These are phyloP conservation scores for Cardamine chenopodiifolia DNA, from an alignment of 345 rosid genomes.

Conservation along the genomic window DNA sequence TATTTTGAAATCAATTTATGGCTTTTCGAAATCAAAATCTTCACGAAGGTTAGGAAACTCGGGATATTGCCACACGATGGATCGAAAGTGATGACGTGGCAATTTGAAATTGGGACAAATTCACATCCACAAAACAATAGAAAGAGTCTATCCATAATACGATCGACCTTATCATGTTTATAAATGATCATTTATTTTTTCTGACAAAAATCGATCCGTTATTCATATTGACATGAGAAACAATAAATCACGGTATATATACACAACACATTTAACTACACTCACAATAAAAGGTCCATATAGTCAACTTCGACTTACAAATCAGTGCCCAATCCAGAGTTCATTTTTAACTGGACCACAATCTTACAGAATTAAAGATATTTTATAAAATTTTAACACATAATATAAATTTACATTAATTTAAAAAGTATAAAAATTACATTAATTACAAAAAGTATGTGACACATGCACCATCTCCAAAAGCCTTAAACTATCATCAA, in stretches of 20 bases:
- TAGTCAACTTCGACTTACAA: background rate
- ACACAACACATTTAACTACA: background rate
- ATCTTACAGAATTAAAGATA: too few relatives aligned
- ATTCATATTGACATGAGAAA: background rate
- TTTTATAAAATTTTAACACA: too few relatives aligned
- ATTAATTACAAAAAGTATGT: too few relatives aligned
- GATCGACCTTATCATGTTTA: conserved; percentile 21
- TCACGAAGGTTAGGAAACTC: conserved; percentile 21
- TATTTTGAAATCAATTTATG: conserved; percentile 9
- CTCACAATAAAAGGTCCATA: background rate
- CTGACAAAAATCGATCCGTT: too few relatives aligned
- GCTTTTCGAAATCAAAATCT: conserved; percentile 1
- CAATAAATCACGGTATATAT: background rate
- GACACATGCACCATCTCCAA: too few relatives aligned
- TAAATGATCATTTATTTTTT: conserved; percentile 13
- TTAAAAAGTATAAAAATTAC: too few relatives aligned
- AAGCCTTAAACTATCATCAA: too few relatives aligned
- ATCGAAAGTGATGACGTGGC: conserved; percentile 18
- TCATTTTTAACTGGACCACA: too few relatives aligned
- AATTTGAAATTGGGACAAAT: conserved; percentile 14
- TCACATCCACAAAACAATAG: conserved; percentile 34
- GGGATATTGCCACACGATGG: conserved; percentile 31
- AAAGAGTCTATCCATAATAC: conserved; percentile 5
- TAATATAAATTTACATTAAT: too few relatives aligned
- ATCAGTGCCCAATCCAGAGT: too few relatives aligned